Conservation (phyloP, 2,329 filamentous ascomycete species). For the Neofusicoccum sp. region DNA sequence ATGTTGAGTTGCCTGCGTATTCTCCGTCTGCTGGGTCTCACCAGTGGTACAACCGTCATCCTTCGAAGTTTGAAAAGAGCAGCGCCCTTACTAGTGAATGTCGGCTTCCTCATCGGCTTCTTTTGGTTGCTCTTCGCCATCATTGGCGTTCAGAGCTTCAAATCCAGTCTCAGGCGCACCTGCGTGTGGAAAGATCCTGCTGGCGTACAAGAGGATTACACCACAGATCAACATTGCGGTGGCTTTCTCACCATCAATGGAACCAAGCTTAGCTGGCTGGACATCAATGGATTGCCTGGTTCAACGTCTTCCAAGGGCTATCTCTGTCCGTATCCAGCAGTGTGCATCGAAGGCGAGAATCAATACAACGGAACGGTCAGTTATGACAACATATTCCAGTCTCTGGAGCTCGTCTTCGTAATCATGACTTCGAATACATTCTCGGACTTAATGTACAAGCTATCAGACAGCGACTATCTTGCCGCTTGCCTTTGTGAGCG, state of each 20-base stretch:
- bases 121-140: constrained; percentile 99
- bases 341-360: constrained; percentile 75
- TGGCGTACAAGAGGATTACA: constrained; percentile 54
- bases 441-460: constrained; percentile 89
- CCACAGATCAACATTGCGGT: constrained; percentile 74
- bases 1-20: constrained; percentile 97
- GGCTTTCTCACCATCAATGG: constrained; percentile 67
- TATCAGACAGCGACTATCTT: constrained; percentile 87
- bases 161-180: constrained; percentile 49
- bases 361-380: constrained; percentile 84
- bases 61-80: constrained; percentile 93
- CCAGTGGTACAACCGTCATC: constrained; percentile 91
- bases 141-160: constrained; percentile 92
- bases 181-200: constrained; percentile 55
- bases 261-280: constrained; percentile 65
- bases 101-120: constrained; percentile 91
- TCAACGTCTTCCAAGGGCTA: constrained; percentile 71
- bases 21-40: constrained; percentile 83
- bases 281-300: constrained; percentile 51
- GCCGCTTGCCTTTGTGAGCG: constrained; percentile 48
- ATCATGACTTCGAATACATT: constrained; percentile 99
- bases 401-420: constrained; percentile 90
- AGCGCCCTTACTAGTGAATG: constrained; percentile 83
- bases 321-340: constrained; percentile 78
- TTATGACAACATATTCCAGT: constrained; percentile 93